Conservation (phyloP, 2,329 filamentous ascomycete genomes). For the Xylariaceae sp. region DNA sequence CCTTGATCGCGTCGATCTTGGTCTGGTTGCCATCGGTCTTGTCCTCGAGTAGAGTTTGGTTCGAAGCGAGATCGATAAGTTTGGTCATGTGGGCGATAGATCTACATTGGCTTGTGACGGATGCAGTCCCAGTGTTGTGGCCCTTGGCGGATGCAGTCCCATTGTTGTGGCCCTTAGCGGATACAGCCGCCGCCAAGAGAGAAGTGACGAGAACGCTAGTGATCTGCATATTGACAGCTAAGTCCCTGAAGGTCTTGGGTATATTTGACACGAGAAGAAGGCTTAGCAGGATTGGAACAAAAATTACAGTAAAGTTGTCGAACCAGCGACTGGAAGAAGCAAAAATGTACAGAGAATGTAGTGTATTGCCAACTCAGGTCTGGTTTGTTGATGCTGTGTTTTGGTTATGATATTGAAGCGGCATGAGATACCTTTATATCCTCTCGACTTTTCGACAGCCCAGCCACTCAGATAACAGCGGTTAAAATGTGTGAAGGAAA, state of each 20-base stretch:
- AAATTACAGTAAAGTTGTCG: too few relatives aligned
- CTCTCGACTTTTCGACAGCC: too few relatives aligned
- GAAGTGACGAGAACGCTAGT: conserved; percentile 22
- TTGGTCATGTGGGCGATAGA: conserved; percentile 40
- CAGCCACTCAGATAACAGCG: too few relatives aligned
- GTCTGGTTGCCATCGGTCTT: conserved; percentile 46
- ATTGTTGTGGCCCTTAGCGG: conserved; percentile 39
- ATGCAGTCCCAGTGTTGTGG: conserved; percentile 35
- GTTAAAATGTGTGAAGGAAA: too few relatives aligned
- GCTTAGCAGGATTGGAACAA: neutral
- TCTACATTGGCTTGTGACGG: conserved; percentile 38
- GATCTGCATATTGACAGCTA: conserved; percentile 26
- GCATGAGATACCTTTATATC: too few relatives aligned
- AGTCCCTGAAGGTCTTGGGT: neutral
- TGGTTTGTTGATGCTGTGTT: too few relatives aligned
- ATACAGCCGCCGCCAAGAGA: conserved; percentile 22
- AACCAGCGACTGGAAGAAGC: conserved; percentile 17
- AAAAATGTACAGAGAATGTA: too few relatives aligned
- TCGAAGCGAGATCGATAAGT: conserved; percentile 43
- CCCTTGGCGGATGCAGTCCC: conserved; percentile 30
- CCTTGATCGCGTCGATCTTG: conserved; percentile 44
- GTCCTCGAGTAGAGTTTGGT: conserved; percentile 44
- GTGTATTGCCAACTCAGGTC: too few relatives aligned
- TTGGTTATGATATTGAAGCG: too few relatives aligned
- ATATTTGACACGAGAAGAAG: neutral